Evolutionary conservation across 2,329 filamentous ascomycete genomes (phyloP).

Genomic region (Cercospora beticola): DNA sequence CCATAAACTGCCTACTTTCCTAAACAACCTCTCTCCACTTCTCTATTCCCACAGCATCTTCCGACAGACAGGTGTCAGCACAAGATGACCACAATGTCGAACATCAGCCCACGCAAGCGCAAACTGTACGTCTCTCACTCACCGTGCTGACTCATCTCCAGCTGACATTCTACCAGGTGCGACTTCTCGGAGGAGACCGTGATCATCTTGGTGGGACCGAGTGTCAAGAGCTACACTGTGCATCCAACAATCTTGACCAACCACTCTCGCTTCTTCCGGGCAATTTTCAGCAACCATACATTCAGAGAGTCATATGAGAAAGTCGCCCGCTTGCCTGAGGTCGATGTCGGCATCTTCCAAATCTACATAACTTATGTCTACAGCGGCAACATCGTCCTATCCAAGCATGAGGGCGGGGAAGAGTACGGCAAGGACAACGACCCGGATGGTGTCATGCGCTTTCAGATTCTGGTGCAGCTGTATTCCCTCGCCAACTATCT

Average conservation of each 20-base stretch:
- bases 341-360: constrained; percentile 3
- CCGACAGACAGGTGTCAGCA: neutral
- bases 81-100: neutral
- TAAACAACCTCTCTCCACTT: neutral
- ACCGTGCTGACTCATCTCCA: neutral
- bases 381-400: constrained; percentile 1
- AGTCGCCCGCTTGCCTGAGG: constrained; percentile 3
- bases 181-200: constrained; percentile 11
- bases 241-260: constrained; percentile 13
- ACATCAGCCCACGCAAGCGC: constrained; percentile 7
- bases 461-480: constrained; percentile 3
- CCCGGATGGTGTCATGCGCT: neutral
- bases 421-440: neutral
- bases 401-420: neutral
- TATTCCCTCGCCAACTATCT: constrained; percentile 16
- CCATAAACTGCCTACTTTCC: neutral
- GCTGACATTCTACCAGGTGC: neutral
- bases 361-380: constrained; percentile 9
- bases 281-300: neutral
- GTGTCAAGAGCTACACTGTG: constrained; percentile 1
- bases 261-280: constrained; percentile 15
- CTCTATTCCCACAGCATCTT: neutral
- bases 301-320: neutral
- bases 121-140: neutral
- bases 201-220: constrained; percentile 3